These are phyloP conservation scores for Hypoxylon perforatum DNA, from an alignment of 495 filamentous ascomycete species.

Conservation along the genomic window DNA sequence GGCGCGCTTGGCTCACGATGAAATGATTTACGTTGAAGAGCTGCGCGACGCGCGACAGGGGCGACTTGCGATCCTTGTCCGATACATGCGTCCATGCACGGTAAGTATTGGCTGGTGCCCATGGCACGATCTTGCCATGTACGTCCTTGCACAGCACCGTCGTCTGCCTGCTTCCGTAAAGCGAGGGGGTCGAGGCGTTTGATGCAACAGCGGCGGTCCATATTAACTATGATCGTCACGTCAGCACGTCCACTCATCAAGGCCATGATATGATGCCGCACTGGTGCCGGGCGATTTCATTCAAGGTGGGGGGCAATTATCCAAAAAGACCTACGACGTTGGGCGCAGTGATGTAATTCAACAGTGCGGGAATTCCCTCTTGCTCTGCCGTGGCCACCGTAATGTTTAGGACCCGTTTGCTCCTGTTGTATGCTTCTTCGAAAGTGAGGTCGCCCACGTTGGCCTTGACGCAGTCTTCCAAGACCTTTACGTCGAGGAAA, in stretches of 20 bases:
- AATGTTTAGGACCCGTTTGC: slow-evolving; percentile 91
- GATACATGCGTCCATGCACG: slow-evolving; percentile 73
- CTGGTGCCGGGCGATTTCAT: not conserved
- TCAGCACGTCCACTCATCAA: slow-evolving; percentile 16
- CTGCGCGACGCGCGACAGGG: slow-evolving; percentile 83
- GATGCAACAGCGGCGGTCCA: slow-evolving; percentile 95
- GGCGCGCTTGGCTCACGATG: slow-evolving; percentile 81
- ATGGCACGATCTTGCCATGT: slow-evolving; percentile 81
- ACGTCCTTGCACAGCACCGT: slow-evolving; percentile 86
- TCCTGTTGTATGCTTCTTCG: slow-evolving; percentile 89
- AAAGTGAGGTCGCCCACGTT: slow-evolving; percentile 94
- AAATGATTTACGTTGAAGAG: slow-evolving; percentile 96
- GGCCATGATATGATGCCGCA: not conserved
- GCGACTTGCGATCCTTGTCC: slow-evolving; percentile 81
- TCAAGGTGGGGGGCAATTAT: not conserved
- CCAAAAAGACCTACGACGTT: slow-evolving; percentile 78
- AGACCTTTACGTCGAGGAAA: slow-evolving; percentile 81
- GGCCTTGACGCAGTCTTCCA: slow-evolving; percentile 85
- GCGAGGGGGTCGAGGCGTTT: slow-evolving; percentile 77
- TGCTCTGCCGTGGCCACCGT: slow-evolving; percentile 80
- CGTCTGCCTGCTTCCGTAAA: slow-evolving; percentile 69
- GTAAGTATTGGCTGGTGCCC: slow-evolving; percentile 77
- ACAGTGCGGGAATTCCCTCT: slow-evolving; percentile 81
- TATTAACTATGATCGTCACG: slow-evolving; percentile 67
- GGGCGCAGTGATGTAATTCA: slow-evolving; percentile 94